A percentile compares a stretch with the other conserved stretches of the same genome.
These are phyloP conservation scores for Nepenthes alata DNA, from an alignment of 179 eudicot species.

Conservation along the genomic window DNA sequence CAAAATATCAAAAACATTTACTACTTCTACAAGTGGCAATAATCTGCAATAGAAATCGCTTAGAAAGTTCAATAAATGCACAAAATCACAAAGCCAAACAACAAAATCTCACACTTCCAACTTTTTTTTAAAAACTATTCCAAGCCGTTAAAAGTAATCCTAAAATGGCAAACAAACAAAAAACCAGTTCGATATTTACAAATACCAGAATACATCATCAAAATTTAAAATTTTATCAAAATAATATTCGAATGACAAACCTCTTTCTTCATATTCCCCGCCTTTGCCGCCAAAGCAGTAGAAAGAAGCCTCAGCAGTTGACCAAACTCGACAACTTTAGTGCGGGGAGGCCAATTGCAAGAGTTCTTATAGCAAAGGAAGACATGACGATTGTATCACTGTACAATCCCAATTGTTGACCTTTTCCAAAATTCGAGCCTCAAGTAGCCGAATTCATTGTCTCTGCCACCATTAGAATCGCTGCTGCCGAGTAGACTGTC, in stretches of 20 bases:
- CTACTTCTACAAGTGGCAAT: too few relatives aligned
- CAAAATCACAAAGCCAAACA: neutral
- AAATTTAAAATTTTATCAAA: neutral
- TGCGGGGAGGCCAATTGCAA: constrained; percentile 79
- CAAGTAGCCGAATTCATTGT: constrained; percentile 44
- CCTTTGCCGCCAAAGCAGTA: constrained; percentile 59
- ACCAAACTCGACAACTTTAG: constrained; percentile 96
- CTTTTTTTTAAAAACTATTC: too few relatives aligned
- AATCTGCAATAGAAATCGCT: too few relatives aligned
- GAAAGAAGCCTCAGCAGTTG: constrained; percentile 82
- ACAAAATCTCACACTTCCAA: too few relatives aligned
- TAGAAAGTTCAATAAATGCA: too few relatives aligned
- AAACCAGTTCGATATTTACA: constrained; percentile 6
- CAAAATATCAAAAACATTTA: too few relatives aligned
- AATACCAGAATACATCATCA: too few relatives aligned
- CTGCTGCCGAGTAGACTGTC: constrained; percentile 27
- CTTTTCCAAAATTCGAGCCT: constrained; percentile 57
- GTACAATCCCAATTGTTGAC: constrained; percentile 52
- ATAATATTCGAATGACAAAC: constrained; percentile 11
- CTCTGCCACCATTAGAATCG: constrained; percentile 13
- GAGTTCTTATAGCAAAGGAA: constrained; percentile 90
- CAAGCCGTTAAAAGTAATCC: too few relatives aligned
- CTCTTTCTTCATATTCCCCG: constrained; percentile 44
- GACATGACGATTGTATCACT: constrained; percentile 63
- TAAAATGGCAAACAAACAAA: constrained; percentile 1